Evolutionary conservation across 2,329 filamentous ascomycete species (phyloP), one percentile per base, ranked within the genome.

Genomic region (Fusarium pseudograminearum): DNA sequence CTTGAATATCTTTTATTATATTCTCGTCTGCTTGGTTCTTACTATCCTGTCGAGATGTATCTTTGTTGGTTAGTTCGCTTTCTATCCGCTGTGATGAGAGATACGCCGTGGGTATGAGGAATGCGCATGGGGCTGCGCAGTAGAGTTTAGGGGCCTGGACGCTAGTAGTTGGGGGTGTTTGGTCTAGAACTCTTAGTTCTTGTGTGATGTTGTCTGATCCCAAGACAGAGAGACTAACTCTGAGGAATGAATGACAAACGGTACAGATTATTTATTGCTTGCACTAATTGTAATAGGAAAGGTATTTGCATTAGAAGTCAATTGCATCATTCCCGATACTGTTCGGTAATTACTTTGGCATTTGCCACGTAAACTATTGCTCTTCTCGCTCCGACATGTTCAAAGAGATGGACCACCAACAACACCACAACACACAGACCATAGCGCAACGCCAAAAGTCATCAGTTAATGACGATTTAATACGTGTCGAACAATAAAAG

Each of bases 1-100:
- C 28, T 30, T 26, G 28, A 12, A 31, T 44, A 34, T 56, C 24
- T 48, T 48, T 36, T 56, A 33, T 48, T 56, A 56, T 48, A 56
- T 28, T 16, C 22, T 38, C 30, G 9, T 30, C 18, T 15, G n/a
- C 12, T 31, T 34, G 28, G 22, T 51, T 46, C 33, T 22, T 22
- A n/a, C 14, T 15, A 18, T 14, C 6, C 36, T 34, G 26, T 50
- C 16, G 31, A 16, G 16, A 31, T 16, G 47, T 7, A 24, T 20
- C 30, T 44, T 44, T 9, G 50, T n/a, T 12, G 20, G 26, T 7
- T 7, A 12, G 30, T 33, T 46, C 20, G n/a, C n/a, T 46, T 54
- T 22, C 22, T 22, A 14, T 33, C 5, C 8, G 22, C 7, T 10
- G 30, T 56, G 52, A 22, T 30, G 18, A 30, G 16, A 24, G n/a